These are phyloP conservation scores for Globisporangium perplexum DNA, from an alignment of 352 stramenopile genomes.

Conservation along the genomic window DNA sequence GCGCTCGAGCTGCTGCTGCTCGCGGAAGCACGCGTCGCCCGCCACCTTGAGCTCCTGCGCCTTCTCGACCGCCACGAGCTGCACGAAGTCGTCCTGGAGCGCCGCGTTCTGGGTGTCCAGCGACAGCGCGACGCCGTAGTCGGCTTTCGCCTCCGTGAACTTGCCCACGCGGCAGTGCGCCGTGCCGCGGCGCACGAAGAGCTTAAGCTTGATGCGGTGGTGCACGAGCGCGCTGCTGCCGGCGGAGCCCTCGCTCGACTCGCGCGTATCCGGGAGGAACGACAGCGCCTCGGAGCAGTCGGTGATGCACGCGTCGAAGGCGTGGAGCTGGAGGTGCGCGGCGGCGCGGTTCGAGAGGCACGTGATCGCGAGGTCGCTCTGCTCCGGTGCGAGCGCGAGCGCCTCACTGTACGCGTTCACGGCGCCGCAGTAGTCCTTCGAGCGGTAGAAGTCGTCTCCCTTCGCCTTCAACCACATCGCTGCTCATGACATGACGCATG, in stretches of 20 bases:
- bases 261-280: slow-evolving; percentile 54
- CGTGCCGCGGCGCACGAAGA: slow-evolving; percentile 66
- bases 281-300: slow-evolving; percentile 69
- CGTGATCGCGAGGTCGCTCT: slow-evolving; percentile 37
- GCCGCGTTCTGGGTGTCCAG: slow-evolving; percentile 70
- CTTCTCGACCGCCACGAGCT: slow-evolving; percentile 54
- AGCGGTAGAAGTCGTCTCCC: slow-evolving; percentile 77
- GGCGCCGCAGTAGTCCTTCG: slow-evolving; percentile 59
- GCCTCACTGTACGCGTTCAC: slow-evolving; percentile 68
- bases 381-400: slow-evolving; percentile 24
- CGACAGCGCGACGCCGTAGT: slow-evolving; percentile 72
- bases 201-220: slow-evolving; percentile 66
- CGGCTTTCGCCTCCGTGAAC: slow-evolving; percentile 60
- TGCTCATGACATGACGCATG: slow-evolving; percentile 8
- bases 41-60: slow-evolving; percentile 41
- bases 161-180: slow-evolving; percentile 57
- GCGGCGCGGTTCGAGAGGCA: slow-evolving; percentile 72
- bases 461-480: slow-evolving; percentile 85
- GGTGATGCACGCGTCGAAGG: slow-evolving; percentile 57
- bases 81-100: slow-evolving; percentile 60
- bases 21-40: slow-evolving; percentile 41
- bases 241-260: slow-evolving; percentile 11
- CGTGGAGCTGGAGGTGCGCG: slow-evolving; percentile 45
- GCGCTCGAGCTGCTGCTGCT: slow-evolving; percentile 27
- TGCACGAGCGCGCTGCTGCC: slow-evolving; percentile 25